Percentiles rank a stretch among this genome's conserved stretches.
Evolutionary conservation across 176 grass and related monocot genomes (phyloP).

Genomic region (Thinopyrum elongatum): DNA sequence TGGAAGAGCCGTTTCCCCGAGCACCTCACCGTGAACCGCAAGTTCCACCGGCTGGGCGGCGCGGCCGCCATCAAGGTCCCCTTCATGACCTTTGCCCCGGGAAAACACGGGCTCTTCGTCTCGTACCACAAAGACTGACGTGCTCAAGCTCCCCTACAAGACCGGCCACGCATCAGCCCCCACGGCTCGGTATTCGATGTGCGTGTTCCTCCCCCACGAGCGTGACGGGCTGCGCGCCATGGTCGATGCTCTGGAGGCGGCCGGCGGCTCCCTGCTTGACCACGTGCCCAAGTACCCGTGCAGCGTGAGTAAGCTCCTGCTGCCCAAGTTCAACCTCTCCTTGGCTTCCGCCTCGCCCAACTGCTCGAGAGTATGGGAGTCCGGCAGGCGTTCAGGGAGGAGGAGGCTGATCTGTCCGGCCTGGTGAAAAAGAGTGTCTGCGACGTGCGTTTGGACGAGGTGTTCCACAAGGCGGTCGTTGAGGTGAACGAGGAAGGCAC

Average conservation of each 20-base stretch:
- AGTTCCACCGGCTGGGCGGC: not conserved
- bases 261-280: not conserved
- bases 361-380: not conserved
- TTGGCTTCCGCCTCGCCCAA: not conserved
- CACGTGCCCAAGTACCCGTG: not conserved
- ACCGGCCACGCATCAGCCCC: not conserved
- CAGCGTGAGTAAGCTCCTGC: not conserved
- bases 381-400: not conserved
- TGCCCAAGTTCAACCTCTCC: slow-evolving; percentile 7
- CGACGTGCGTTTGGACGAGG: not conserved
- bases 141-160: not conserved
- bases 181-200: not conserved
- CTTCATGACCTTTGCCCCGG: not conserved
- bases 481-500: slow-evolving; percentile 11
- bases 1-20: slow-evolving; percentile 17
- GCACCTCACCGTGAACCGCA: not conserved
- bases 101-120: not conserved
- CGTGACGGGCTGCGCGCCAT: slow-evolving; percentile 19
- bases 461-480: not conserved
- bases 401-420: not conserved
- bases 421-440: not conserved
- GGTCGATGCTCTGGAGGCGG: not conserved
- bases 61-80: not conserved
- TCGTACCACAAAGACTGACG: not conserved
- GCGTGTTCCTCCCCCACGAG: slow-evolving; percentile 24